A percentile compares a stretch with the other conserved stretches of the same genome.
phyloP scores from a whole-genome alignment of 257 asterid genomes.

The Solanum microdontum region DNA sequence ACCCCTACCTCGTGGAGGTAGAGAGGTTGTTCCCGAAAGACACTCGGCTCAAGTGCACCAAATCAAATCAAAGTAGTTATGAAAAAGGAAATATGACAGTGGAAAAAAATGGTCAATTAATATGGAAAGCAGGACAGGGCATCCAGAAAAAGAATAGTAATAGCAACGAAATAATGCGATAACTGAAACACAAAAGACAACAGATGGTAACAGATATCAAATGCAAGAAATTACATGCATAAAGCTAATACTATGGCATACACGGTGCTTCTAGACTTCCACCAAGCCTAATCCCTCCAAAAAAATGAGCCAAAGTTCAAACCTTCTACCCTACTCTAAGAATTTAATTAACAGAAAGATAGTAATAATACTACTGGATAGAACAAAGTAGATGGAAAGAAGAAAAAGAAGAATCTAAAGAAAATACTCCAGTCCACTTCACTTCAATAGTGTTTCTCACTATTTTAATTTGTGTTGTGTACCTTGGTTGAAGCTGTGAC shows the following conservation, averaged over 20 bases:
- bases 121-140: not conserved
- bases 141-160: not conserved
- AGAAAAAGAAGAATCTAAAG: not conserved
- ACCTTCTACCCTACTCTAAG: not conserved
- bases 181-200: not conserved
- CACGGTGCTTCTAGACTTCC: not conserved
- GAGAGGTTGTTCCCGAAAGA: not conserved
- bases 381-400: not conserved
- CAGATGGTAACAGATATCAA: not conserved
- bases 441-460: not conserved
- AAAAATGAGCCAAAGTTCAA: not conserved
- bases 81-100: not conserved
- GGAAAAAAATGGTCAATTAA: not conserved
- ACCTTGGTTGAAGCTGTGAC: not conserved
- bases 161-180: not conserved
- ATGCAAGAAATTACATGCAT: not conserved
- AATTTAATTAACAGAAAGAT: not conserved
- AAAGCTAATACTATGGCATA: not conserved
- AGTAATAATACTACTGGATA: not conserved
- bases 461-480: not conserved
- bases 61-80: not conserved
- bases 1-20: not conserved
- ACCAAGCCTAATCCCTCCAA: not conserved
- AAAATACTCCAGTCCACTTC: not conserved
- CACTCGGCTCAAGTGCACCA: not conserved